Conservation (phyloP, 768 basidiomycete genomes). For the Leccinum subtestaceum region DNA sequence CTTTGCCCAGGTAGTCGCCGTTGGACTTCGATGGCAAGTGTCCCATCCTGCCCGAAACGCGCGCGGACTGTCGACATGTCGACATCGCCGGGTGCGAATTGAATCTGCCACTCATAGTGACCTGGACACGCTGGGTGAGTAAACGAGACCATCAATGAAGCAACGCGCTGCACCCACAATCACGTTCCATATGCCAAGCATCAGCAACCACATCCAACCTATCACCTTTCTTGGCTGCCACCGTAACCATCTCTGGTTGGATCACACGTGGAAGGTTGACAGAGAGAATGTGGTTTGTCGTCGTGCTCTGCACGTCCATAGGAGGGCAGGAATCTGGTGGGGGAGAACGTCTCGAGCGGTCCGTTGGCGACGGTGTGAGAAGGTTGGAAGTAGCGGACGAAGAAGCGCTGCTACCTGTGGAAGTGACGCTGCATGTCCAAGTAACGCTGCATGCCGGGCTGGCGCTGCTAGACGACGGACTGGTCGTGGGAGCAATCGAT, state of each 20-base stretch:
- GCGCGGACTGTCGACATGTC: conserved; percentile 54
- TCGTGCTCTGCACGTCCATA: conserved; percentile 44
- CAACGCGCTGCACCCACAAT: conserved; percentile 44
- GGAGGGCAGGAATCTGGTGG: conserved; percentile 38
- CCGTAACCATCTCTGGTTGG: conserved; percentile 61
- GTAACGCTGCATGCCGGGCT: conserved; percentile 27
- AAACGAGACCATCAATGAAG: background rate
- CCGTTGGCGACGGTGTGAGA: conserved; percentile 28
- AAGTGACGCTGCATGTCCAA: conserved; percentile 21
- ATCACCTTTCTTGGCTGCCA: conserved; percentile 58
- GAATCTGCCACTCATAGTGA: conserved; percentile 62
- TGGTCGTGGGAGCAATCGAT: conserved; percentile 23
- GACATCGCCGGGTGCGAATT: conserved; percentile 51
- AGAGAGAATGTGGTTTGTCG: conserved; percentile 41
- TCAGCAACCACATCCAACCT: conserved; percentile 56
- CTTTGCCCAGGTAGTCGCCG: conserved; percentile 26
- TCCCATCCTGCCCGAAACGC: conserved; percentile 44
- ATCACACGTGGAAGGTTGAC: conserved; percentile 48
- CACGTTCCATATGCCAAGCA: conserved; percentile 58
- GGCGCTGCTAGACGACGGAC: conserved; percentile 22
- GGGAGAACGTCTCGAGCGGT: conserved; percentile 32
- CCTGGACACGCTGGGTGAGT: conserved; percentile 32
- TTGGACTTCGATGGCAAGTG: conserved; percentile 47
- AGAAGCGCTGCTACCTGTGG: conserved; percentile 12
- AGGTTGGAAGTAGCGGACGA: conserved; percentile 17